Conservation (phyloP, 306 rosid genomes). For the Citrullus mucosospermus region DNA sequence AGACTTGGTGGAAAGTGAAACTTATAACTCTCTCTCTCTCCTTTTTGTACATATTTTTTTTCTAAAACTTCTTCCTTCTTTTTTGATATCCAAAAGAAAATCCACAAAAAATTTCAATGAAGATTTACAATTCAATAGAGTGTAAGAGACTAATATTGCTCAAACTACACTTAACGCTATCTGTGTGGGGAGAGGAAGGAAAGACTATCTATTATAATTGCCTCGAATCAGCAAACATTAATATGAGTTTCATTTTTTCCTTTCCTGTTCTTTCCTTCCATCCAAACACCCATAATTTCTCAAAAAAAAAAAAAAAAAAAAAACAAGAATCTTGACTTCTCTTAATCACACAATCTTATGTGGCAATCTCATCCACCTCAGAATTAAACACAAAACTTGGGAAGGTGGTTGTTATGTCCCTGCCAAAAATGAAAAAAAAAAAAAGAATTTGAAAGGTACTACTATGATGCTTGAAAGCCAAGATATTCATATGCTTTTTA, state of each 20-base stretch:
- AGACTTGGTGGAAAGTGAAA: neutral
- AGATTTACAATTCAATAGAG: neutral
- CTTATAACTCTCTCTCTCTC: neutral
- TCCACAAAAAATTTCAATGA: neutral
- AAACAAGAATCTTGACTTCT: neutral
- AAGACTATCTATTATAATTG: neutral
- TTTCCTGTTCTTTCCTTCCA: neutral
- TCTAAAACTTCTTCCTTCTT: neutral
- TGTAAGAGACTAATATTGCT: neutral
- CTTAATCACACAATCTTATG: neutral
- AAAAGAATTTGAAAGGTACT: neutral
- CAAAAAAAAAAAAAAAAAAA: neutral
- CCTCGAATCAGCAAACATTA: neutral
- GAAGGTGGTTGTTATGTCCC: conserved; percentile 79
- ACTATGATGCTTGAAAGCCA: neutral
- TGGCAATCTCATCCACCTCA: conserved; percentile 50
- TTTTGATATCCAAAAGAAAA: neutral
- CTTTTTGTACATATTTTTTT: neutral
- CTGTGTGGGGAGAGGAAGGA: neutral
- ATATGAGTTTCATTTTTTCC: too few relatives aligned
- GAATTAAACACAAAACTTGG: conserved; percentile 91
- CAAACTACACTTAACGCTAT: neutral
- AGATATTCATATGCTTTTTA: neutral
- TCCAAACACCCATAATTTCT: neutral
- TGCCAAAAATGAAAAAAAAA: conserved; percentile 17